Conservation (phyloP, 1,284 basidiomycete species). For the Athelia psychrophila region DNA sequence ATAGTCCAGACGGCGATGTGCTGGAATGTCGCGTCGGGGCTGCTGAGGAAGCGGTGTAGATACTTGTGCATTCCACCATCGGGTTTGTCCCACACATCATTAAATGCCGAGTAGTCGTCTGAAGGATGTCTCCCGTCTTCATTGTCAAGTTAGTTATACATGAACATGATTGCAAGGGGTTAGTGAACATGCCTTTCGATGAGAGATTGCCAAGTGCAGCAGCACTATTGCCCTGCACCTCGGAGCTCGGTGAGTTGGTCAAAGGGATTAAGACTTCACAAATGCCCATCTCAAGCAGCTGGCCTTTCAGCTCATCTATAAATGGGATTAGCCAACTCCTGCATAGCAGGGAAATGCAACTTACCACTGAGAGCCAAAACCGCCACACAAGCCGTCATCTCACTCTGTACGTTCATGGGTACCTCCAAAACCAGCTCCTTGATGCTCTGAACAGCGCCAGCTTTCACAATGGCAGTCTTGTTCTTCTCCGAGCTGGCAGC, state of each 20-base stretch:
- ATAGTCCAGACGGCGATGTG: conserved; percentile 99
- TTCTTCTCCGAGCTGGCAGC: conserved; percentile 98
- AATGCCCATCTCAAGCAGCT: conserved; percentile 97
- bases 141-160: neutral
- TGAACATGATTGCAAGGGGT: neutral
- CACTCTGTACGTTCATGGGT: conserved; percentile 96
- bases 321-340: too few species aligned
- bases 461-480: conserved; percentile 97
- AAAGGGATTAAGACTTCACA: conserved; percentile 97
- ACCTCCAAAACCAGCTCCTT: conserved; percentile 96
- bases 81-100: conserved; percentile 97
- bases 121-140: conserved; percentile 73
- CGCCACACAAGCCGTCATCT: conserved; percentile 99
- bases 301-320: conserved; percentile 92
- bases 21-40: conserved; percentile 98
- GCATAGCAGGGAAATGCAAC: conserved; percentile 25
- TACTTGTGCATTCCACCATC: conserved; percentile 97
- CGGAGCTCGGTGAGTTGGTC: conserved; percentile 93
- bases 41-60: conserved; percentile 91
- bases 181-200: conserved; percentile 73
- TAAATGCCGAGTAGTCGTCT: conserved; percentile 97
- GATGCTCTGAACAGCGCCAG: conserved; percentile 97
- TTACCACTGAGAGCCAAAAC: conserved; percentile 89
- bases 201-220: conserved; percentile 97
- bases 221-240: conserved; percentile 98